Evolutionary conservation across 768 basidiomycete species (phyloP), one percentile per base, ranked within the genome.

Genomic region (Lactarius tabidus): DNA sequence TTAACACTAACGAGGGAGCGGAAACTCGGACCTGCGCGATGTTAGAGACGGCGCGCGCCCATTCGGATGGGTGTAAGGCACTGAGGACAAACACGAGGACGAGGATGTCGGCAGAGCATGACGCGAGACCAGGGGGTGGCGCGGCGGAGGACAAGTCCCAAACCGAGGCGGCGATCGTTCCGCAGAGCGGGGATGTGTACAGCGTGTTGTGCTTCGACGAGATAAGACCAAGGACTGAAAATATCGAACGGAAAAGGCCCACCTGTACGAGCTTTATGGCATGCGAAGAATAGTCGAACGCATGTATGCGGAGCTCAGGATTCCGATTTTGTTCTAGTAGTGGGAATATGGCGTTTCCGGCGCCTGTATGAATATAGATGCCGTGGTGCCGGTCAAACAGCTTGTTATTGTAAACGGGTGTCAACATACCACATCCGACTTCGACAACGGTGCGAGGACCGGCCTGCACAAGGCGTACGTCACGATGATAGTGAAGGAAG

Each of bases 291-390:
- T 95, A 99, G 76, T 99, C 97, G 70, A 91, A 95, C 0, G 95
- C 95, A 41, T 83, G 82, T 18, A 98, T 77, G 9, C 74, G 74
- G 8, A 98, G 83, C 0, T 83, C 74, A 0, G 92, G 87, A 74
- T 99, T 99, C 70, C 84, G 76, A 72, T 98, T 98, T 36, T 84
- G 76, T n/a, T 85, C 78, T 26, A 97, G 79, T 1, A 99, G 79
- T 0, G 97, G 97, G 71, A 95, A 97, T 1, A 94, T 84, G 7
- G 94, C 89, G 73, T 96, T 97, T n/a, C 97, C 97, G 23, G 93
- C 93, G 48, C 96, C 95, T 92, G 36, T 29, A 23, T 6, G n/a
- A 43, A 33, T 10, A 48, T 20, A n/a, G n/a, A 17, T 31, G 33
- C 43, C 35, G 17, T 43, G 28, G n/a, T 23, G 9, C 31, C 26